Evolutionary conservation across 2,329 filamentous ascomycete species (phyloP), one percentile per base, ranked within the genome.

Genomic region (Ploettnerulaceae sp.): DNA sequence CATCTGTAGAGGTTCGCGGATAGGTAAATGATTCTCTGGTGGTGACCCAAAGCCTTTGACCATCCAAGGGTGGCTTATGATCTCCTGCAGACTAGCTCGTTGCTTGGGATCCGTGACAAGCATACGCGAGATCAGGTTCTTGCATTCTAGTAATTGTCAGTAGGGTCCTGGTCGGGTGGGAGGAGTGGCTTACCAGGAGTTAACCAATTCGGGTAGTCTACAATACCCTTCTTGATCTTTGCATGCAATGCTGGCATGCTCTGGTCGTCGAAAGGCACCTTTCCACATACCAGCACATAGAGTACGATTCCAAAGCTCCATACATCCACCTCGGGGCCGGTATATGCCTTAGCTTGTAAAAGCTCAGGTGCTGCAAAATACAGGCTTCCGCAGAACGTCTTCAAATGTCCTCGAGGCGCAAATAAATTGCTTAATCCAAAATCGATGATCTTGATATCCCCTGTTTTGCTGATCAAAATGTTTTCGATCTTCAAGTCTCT

Each of bases 251-350:
- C 90, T 26, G 91, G 93, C 89, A 98, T 98, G 70, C 90, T 96
- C 69, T 98, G 93, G 64, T 98, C 93, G 64, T 98, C 93, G 62
- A 98, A 98, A 0, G 93, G 93, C 3, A 98, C 93, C 67, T 97
- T 97, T 42, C 93, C 93, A 64, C 93, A 97, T 3, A 97, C 93
- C 52, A 98, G 70, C 48, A 98, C 93, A 61, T 97, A 98, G 11
- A 98, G 77, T 9, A 98, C 93, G 58, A 98, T 96, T 17, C 93
- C 93, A 67, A 97, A 97, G 70, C 93, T 97, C 93, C 93, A 98
- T 1, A 97, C 80, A 63, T 98, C 93, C 21, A 98, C 93, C 64
- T 98, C 93, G 0, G 93, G 93, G 0, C 93, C 93, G 1, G 88
- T 95, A 63, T 98, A 98, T 48, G 90, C 88, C 62, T 87, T 85